These are phyloP conservation scores for Talaromyces amestolkiae DNA, from an alignment of 2,329 filamentous ascomycete species.

Conservation along the genomic window DNA sequence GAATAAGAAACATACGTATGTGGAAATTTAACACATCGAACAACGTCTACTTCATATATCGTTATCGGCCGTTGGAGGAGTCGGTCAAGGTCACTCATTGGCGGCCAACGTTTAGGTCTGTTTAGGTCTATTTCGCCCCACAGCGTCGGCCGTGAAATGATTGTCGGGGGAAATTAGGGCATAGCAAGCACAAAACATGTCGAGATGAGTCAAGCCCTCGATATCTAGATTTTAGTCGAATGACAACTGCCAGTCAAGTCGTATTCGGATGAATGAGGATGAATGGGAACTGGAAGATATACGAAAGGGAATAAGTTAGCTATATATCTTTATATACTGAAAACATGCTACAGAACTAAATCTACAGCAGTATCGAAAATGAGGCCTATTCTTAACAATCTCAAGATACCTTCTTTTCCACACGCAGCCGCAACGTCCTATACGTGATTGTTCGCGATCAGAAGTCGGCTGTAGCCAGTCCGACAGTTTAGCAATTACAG, in stretches of 20 bases:
- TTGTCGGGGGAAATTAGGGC: background rate
- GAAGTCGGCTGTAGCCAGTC: slow-evolving; percentile 19
- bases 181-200: background rate
- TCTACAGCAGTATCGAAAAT: background rate
- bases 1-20: background rate
- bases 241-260: background rate
- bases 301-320: background rate
- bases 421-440: slow-evolving; percentile 9
- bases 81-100: background rate
- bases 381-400: background rate
- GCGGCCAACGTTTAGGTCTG: background rate
- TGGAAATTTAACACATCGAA: background rate
- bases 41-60: background rate
- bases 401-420: slow-evolving; percentile 1
- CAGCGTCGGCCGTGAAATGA: background rate
- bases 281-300: background rate
- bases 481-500: slow-evolving; percentile 7
- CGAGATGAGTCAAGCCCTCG: background rate
- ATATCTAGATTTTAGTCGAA: background rate
- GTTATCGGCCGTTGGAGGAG: background rate
- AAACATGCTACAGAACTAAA: background rate
- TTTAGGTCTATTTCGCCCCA: background rate
- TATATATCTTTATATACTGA: background rate
- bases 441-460: slow-evolving; percentile 1
- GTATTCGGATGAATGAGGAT: background rate